A percentile compares a stretch with the other conserved stretches of the same genome.
phyloP scores from a whole-genome alignment of 495 filamentous ascomycete species.

The Cudoniella acicularis region DNA sequence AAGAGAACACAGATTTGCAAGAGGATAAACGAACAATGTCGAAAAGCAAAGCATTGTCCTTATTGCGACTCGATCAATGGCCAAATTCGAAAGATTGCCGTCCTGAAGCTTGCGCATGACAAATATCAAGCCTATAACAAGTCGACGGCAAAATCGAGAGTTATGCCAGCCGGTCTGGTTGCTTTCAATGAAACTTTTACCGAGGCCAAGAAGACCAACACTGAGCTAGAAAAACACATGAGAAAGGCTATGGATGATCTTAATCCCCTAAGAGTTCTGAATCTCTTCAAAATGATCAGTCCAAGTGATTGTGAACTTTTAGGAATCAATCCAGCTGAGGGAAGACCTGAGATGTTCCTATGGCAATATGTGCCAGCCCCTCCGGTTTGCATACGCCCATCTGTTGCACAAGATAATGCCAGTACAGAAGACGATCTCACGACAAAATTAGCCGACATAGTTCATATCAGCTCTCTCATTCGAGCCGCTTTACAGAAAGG shows the following conservation, averaged over 20 bases:
- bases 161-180: constrained; percentile 70
- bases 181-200: constrained; percentile 80
- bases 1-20: constrained; percentile 75
- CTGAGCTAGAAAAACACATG: constrained; percentile 85
- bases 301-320: constrained; percentile 85
- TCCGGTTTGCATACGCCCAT: constrained; percentile 88
- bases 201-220: constrained; percentile 65
- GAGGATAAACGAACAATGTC: constrained; percentile 80
- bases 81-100: constrained; percentile 79
- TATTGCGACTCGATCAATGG: constrained; percentile 79
- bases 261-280: constrained; percentile 82
- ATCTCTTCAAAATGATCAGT: constrained; percentile 86
- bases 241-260: constrained; percentile 91
- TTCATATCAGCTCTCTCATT: constrained; percentile 80
- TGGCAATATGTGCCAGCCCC: constrained; percentile 96
- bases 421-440: constrained; percentile 97
- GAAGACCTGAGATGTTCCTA: constrained; percentile 92
- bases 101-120: constrained; percentile 90
- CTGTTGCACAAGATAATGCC: constrained; percentile 83
- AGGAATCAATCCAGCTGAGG: constrained; percentile 80
- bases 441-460: constrained; percentile 89
- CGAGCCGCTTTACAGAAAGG: constrained; percentile 76
- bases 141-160: constrained; percentile 80
- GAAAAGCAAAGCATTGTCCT: constrained; percentile 74
- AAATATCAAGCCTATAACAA: constrained; percentile 82